Evolutionary conservation across 164 flowering plant species (phyloP).

Genomic region (Macadamia tetraphylla): DNA sequence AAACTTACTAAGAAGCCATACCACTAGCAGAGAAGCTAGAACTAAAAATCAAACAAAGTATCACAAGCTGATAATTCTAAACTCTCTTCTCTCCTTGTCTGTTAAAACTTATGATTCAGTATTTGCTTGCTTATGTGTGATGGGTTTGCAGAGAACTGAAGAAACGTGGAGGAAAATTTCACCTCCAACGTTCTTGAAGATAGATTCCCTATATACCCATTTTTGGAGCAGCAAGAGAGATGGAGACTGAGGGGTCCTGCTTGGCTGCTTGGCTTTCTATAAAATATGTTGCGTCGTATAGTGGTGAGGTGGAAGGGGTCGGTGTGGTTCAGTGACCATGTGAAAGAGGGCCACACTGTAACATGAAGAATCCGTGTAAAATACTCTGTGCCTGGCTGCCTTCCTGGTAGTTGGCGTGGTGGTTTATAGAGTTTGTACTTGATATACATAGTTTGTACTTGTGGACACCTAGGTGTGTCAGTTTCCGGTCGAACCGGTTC

Average conservation of each 20-base stretch:
- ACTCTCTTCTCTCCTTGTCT: no score
- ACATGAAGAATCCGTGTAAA: conserved; percentile 22
- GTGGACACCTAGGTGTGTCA: no score
- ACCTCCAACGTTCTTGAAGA: conserved; percentile 7
- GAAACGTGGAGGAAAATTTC: conserved; percentile 5
- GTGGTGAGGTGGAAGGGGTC: background rate
- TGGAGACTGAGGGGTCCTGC: background rate
- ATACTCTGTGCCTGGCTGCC: conserved; percentile 17
- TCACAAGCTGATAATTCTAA: no score
- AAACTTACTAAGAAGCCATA: conserved; percentile 1
- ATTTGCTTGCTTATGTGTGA: no score
- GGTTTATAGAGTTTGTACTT: no score
- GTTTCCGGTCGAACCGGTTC: no score
- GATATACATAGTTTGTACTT: no score
- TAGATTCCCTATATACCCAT: conserved; percentile 5
- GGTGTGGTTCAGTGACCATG: conserved; percentile 8
- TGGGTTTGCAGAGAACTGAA: background rate
- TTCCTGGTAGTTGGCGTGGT: no score
- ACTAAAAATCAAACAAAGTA: no score
- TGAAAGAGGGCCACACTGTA: conserved; percentile 5
- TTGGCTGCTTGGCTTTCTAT: background rate
- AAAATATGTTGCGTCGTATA: background rate
- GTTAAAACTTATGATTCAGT: no score
- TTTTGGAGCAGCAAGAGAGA: background rate
- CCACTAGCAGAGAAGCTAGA: background rate